phyloP scores from a whole-genome alignment of 257 asterid species.

The Knoxia roxburghii region DNA sequence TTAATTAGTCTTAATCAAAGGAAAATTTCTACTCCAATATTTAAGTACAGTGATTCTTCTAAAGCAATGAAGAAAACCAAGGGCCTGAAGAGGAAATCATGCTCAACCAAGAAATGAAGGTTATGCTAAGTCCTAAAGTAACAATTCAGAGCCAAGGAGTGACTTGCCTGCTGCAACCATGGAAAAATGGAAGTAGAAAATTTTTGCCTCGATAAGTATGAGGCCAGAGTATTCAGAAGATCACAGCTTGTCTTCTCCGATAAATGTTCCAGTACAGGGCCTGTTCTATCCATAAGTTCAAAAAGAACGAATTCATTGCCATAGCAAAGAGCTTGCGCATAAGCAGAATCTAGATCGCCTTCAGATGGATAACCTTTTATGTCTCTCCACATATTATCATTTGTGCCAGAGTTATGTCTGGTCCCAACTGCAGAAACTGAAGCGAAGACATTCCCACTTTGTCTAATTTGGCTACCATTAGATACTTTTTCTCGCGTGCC shows the following conservation, averaged over 20 bases:
- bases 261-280: slow-evolving; percentile 70
- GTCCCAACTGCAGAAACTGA: slow-evolving; percentile 33
- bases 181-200: slow-evolving; percentile 68
- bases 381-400: slow-evolving; percentile 45
- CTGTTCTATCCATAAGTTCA: slow-evolving; percentile 86
- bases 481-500: slow-evolving; percentile 33
- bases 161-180: slow-evolving; percentile 92
- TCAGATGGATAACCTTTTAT: slow-evolving; percentile 47
- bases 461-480: slow-evolving; percentile 41
- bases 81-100: not conserved
- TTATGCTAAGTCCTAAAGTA: not conserved
- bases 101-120: not conserved
- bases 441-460: slow-evolving; percentile 32
- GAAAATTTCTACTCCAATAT: not conserved
- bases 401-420: slow-evolving; percentile 40
- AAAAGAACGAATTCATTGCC: slow-evolving; percentile 66
- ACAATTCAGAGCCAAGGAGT: slow-evolving; percentile 2
- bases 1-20: not conserved
- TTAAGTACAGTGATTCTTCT: not conserved
- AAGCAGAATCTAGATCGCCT: slow-evolving; percentile 77
- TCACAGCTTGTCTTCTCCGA: slow-evolving; percentile 60
- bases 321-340: slow-evolving; percentile 65
- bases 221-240: slow-evolving; percentile 55
- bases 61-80: not conserved
- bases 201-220: slow-evolving; percentile 62